Conservation (phyloP, 371 early-diverging fungal genomes). For the Rhizopus stolonifer region DNA sequence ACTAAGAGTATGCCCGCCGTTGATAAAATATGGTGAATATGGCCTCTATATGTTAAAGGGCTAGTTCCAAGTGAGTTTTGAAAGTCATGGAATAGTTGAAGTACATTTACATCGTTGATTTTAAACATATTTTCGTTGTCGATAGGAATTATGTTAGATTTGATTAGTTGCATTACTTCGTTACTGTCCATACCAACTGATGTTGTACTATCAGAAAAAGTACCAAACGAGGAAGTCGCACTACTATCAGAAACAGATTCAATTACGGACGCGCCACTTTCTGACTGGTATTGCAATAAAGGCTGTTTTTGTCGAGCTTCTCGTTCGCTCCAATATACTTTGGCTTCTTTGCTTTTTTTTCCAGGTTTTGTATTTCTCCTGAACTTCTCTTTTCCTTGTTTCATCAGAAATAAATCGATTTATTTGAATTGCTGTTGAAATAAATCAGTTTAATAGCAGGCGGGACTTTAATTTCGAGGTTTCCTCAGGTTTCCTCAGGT, state of each 20-base stretch:
- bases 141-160: constrained; percentile 3
- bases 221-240: neutral
- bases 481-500: no score
- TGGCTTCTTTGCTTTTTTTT: no score
- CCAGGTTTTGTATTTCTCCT: no score
- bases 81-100: constrained; percentile 8
- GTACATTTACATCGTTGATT: neutral
- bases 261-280: neutral
- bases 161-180: constrained; percentile 3
- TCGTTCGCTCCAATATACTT: no score
- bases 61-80: constrained; percentile 10
- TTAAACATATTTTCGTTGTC: constrained; percentile 1
- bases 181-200: constrained; percentile 3
- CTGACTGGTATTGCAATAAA: constrained; percentile 5
- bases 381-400: no score
- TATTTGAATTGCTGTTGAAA: no score
- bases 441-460: no score
- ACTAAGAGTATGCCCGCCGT: constrained; percentile 9
- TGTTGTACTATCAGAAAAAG: constrained; percentile 2
- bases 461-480: no score
- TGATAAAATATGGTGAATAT: constrained; percentile 7
- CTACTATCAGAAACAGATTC: neutral
- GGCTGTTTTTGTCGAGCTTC: no score
- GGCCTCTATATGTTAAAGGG: constrained; percentile 6
- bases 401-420: no score